Evolutionary conservation across 2,329 filamentous ascomycete species (phyloP), one percentile per base, ranked within the genome.

Genomic region (Hymenoscyphus albidus): DNA sequence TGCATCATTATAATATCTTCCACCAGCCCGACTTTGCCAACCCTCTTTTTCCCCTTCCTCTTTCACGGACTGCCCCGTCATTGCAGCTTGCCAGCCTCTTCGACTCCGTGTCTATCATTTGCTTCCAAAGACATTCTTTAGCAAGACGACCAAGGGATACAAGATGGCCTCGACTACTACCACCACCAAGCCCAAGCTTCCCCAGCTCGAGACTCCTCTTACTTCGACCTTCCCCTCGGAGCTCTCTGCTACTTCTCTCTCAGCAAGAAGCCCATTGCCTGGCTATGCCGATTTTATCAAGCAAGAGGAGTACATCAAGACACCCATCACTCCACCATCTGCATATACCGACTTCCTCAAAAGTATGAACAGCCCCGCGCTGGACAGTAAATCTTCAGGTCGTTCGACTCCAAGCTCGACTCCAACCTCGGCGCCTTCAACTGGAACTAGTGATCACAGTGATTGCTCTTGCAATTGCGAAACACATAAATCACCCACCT

Each of bases 291-390:
- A 82, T 62, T 82, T 84, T 71, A 85, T 93, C 81, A 94, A 93
- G 77, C 80, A 90, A 70, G 82, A 89, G 64, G 84, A 88, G 65
- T 78, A 82, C 56, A 78, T 87, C 64, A 89, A 88, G 79, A 97
- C 93, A 4, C 93, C 93, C 59, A 96, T 98, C 76, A 96, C 91
- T 61, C 94, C 94, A 61, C 94, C 94, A 2, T 82, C 85, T 27
- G 93, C 94, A 64, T 98, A 98, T 76, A 89, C 92, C 70, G 93
- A 98, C 74, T 98, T 97, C 75, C 87, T 98, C 68, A 94, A 93
- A 79, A 88, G 88, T 66, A 87, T 96, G 78, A 81, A 82, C 71
- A 79, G 72, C 35, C 74, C 74, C 32, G 68, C 70, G 42, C 68
- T 69, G 31, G 75, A 75, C 54, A 44, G 3, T 38, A 74, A 73